These are phyloP conservation scores for Coniophora puteana DNA, from an alignment of 1,284 basidiomycete species.

Conservation along the genomic window DNA sequence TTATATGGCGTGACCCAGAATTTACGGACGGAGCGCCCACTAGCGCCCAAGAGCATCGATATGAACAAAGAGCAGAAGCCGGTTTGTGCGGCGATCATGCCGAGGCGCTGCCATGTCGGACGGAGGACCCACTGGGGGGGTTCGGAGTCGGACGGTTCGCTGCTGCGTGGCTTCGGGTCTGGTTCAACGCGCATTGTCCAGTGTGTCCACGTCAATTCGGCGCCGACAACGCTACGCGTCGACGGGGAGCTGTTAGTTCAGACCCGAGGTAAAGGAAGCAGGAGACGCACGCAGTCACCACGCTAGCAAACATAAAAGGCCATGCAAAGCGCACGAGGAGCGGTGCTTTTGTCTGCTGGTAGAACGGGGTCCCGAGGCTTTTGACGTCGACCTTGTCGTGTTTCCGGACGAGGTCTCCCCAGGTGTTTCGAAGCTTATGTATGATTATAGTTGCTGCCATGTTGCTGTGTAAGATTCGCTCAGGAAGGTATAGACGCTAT, in stretches of 20 bases:
- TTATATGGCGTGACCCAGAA: constrained; percentile 26
- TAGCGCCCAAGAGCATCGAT: constrained; percentile 21
- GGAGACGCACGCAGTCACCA: constrained; percentile 6
- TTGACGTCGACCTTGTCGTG: too few species aligned
- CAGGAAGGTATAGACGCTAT: too few species aligned
- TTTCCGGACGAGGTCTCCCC: too few species aligned
- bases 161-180: neutral
- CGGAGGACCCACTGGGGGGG: constrained; percentile 21
- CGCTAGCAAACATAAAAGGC: constrained; percentile 8
- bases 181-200: constrained; percentile 20
- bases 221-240: too few species aligned
- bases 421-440: too few species aligned
- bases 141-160: constrained; percentile 10
- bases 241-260: neutral
- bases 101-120: constrained; percentile 25
- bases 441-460: too few species aligned
- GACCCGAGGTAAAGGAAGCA: neutral
- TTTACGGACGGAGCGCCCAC: constrained; percentile 25
- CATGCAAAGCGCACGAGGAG: constrained; percentile 5
- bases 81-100: constrained; percentile 25
- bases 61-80: constrained; percentile 25
- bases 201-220: constrained; percentile 26
- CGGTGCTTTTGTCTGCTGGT: constrained; percentile 8
- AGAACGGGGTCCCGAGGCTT: constrained; percentile 8
- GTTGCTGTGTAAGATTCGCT: too few species aligned